Conservation (phyloP, 129 eudicot genomes). For the Cynara cardunculus region DNA sequence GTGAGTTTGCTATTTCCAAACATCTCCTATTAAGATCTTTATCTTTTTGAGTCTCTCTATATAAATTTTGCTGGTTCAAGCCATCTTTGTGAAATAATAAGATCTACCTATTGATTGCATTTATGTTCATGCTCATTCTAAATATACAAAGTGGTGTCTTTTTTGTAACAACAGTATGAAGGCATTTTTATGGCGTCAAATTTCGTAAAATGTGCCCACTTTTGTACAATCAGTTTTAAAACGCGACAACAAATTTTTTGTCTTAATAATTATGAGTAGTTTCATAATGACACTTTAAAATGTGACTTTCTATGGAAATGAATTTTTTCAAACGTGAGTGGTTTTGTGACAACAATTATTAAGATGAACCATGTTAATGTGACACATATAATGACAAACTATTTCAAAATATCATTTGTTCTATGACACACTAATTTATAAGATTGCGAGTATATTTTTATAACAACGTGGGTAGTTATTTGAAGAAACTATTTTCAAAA, state of each 20-base stretch:
- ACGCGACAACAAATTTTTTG: not conserved
- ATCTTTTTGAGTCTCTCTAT: not conserved
- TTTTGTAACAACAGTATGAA: not conserved
- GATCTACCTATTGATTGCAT: no score
- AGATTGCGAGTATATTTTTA: not conserved
- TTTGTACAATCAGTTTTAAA: not conserved
- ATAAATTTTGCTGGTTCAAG: no score
- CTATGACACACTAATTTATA: not conserved
- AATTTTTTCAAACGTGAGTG: not conserved
- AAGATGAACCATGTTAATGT: not conserved
- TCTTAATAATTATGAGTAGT: not conserved
- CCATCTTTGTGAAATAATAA: no score
- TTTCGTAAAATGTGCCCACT: not conserved
- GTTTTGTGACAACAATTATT: no score
- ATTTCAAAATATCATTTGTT: no score
- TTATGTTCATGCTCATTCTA: no score
- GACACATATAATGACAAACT: not conserved
- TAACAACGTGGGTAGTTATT: not conserved
- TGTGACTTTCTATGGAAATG: not conserved
- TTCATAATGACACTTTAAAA: no score
- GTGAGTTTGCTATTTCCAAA: constrained; percentile 32
- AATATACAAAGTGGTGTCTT: not conserved
- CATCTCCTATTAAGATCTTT: not conserved
- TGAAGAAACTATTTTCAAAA: no score
- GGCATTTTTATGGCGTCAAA: not conserved